Conservation (phyloP, 352 stramenopile genomes). For the Globisporangium paroecandrum region DNA sequence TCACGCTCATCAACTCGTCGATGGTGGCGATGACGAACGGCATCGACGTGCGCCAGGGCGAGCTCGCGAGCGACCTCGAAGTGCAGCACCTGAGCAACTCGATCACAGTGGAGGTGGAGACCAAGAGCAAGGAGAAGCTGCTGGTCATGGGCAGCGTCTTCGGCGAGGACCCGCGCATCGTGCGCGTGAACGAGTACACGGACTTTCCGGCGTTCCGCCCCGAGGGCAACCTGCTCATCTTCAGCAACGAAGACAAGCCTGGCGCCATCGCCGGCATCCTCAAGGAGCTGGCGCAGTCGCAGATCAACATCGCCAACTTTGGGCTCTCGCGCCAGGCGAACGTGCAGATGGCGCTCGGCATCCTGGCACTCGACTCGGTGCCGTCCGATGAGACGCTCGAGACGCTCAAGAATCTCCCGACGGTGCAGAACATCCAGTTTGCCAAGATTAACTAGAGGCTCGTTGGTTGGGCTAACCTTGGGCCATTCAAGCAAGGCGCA, state of each 20-base stretch:
- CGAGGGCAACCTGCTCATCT: slow-evolving; percentile 73
- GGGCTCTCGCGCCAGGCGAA: slow-evolving; percentile 68
- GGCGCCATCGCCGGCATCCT: slow-evolving; percentile 76
- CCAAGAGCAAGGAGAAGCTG: slow-evolving; percentile 46
- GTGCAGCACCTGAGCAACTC: slow-evolving; percentile 76
- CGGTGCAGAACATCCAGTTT: slow-evolving; percentile 66
- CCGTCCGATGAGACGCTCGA: slow-evolving; percentile 53
- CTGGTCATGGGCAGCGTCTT: slow-evolving; percentile 81
- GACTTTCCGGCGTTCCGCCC: slow-evolving; percentile 83
- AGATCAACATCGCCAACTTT: slow-evolving; percentile 87
- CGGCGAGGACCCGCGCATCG: slow-evolving; percentile 73
- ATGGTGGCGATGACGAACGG: slow-evolving; percentile 70
- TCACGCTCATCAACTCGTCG: slow-evolving; percentile 65
- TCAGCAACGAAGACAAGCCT: slow-evolving; percentile 81
- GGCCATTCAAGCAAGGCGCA: no score
- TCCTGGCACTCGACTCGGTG: slow-evolving; percentile 65
- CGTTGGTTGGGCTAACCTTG: neutral
- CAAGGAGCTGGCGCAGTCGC: slow-evolving; percentile 53
- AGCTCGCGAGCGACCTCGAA: slow-evolving; percentile 35
- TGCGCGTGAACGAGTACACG: slow-evolving; percentile 80
- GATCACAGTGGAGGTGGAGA: slow-evolving; percentile 69
- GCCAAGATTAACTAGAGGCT: slow-evolving; percentile 36
- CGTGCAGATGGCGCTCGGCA: slow-evolving; percentile 58
- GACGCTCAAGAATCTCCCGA: slow-evolving; percentile 56
- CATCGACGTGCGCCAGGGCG: slow-evolving; percentile 74